Base-by-base conservation (phyloP, 2,329 filamentous ascomycete species). In the Microthyrium microscopicum region DNA sequence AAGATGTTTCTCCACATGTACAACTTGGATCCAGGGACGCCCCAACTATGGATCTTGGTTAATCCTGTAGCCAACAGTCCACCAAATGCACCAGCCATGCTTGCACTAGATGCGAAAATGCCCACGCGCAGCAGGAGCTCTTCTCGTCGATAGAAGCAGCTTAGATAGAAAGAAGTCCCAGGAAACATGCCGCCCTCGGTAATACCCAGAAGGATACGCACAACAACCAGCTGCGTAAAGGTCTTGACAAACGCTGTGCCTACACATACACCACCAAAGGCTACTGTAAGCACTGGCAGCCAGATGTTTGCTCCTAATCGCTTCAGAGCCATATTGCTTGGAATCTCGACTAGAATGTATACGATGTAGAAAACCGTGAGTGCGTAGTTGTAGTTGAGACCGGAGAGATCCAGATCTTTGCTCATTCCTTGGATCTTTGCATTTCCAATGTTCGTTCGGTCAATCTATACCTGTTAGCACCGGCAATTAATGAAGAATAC, bases 131-230 rank as follows among this genome's bases (percentile, higher is more conserved):
- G 62, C 11, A 68, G 52, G 4, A 72, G 55, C 47, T 73, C 67
- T 31, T 64, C 53, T 34, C 66, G 56, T 46, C 64, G 66, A 51
- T 72, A 71, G 46, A 69, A 70, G 32, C 58, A 63, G 34, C 58
- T 63, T 8, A 70, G 59, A 45, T 64, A 67, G 44, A 70, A 70
- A 13, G 65, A 63, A 40, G 70, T 60, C 7, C 66, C 66, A 26
- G 67, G 68, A 58, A 70, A 68, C 8, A 66, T 61, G 36, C 68
- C 68, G 18, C 66, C 67, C 44, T 72, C 68, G 25, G 68, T 68
- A 4, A 69, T 42, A 8, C 68, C 67, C 3, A 71, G 51, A 15
- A 68, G 52, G 4, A 61, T 55, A 21, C 68, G 57, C 4, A 60
- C 55, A 4, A 47, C 58, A 36, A 66, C 51, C 3, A 72, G 54